These are phyloP conservation scores for Talaromyces proteolyticus DNA, from an alignment of 495 filamentous ascomycete genomes.

Conservation along the genomic window DNA sequence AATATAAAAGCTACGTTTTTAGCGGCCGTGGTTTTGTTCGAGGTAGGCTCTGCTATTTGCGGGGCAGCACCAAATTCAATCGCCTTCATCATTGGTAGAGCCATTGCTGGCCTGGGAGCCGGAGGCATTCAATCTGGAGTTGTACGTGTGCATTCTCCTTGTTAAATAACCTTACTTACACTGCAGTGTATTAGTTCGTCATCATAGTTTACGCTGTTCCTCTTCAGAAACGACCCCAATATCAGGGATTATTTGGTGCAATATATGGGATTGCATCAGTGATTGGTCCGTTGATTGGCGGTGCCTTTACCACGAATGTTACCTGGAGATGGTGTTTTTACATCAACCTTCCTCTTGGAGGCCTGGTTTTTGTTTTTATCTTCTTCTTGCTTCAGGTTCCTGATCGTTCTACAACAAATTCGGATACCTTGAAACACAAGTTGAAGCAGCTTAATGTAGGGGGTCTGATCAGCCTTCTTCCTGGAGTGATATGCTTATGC, in stretches of 20 bases:
- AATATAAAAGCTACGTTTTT: constrained; percentile 52
- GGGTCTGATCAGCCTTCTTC: constrained; percentile 17
- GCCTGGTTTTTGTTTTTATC: constrained; percentile 16
- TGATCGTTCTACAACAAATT: constrained; percentile 38
- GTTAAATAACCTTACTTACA: not conserved
- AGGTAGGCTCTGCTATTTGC: constrained; percentile 61
- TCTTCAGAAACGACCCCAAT: constrained; percentile 38
- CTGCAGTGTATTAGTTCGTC: constrained; percentile 9
- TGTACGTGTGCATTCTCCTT: not conserved
- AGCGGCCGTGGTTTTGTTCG: constrained; percentile 57
- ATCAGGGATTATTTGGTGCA: constrained; percentile 38
- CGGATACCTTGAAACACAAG: constrained; percentile 22
- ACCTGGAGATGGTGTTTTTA: constrained; percentile 50
- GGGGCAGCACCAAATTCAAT: constrained; percentile 57
- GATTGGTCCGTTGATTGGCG: constrained; percentile 33
- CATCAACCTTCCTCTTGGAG: constrained; percentile 41
- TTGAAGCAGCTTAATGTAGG: constrained; percentile 23
- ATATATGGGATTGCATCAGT: constrained; percentile 38
- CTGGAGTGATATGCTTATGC: constrained; percentile 20
- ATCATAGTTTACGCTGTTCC: constrained; percentile 37
- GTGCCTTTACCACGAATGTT: constrained; percentile 34
- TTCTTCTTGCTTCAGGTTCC: constrained; percentile 15
- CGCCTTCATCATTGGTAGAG: constrained; percentile 66
- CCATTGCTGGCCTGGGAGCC: constrained; percentile 60
- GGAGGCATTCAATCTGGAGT: constrained; percentile 14